These are phyloP conservation scores for Oehlia diaphana DNA, from an alignment of 192 early-diverging fungal genomes.

Conservation along the genomic window DNA sequence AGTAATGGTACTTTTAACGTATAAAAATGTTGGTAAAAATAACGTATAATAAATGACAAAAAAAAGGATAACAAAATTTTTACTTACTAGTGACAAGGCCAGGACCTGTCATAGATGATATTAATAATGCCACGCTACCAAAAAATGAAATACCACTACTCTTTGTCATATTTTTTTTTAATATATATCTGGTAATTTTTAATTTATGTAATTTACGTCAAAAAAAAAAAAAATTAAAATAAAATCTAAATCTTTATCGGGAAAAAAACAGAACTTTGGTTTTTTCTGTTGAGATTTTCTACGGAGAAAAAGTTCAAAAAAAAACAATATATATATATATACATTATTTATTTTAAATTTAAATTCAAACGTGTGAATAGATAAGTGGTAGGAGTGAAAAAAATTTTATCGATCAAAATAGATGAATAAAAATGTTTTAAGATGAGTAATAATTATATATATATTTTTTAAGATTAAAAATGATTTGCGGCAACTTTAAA, in stretches of 20 bases:
- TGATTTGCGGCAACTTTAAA: too few relatives aligned
- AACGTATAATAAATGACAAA: background rate
- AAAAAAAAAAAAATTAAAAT: background rate
- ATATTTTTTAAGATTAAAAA: too few relatives aligned
- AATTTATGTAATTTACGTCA: background rate
- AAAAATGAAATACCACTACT: conserved; percentile 38
- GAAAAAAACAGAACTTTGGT: background rate
- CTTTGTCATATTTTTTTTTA: background rate
- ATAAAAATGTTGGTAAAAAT: conserved; percentile 28
- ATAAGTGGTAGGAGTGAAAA: too few relatives aligned
- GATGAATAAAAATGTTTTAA: too few relatives aligned
- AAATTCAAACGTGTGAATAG: too few relatives aligned
- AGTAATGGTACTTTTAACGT: conserved; percentile 50
- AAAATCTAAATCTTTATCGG: background rate
- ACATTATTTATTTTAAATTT: too few relatives aligned
- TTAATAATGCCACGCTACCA: conserved; percentile 42
- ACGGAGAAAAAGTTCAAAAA: too few relatives aligned
- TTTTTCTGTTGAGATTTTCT: too few relatives aligned
- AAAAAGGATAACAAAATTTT: background rate
- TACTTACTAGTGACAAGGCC: conserved; percentile 37
- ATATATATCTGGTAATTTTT: background rate
- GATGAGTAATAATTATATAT: too few relatives aligned
- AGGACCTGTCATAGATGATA: conserved; percentile 48
- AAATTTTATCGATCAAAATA: too few relatives aligned
- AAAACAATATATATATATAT: too few relatives aligned